Percentiles rank a stretch among this genome's conserved stretches.
These are phyloP conservation scores for Mycena epipterygia DNA, from an alignment of 768 basidiomycete genomes.

Conservation along the genomic window DNA sequence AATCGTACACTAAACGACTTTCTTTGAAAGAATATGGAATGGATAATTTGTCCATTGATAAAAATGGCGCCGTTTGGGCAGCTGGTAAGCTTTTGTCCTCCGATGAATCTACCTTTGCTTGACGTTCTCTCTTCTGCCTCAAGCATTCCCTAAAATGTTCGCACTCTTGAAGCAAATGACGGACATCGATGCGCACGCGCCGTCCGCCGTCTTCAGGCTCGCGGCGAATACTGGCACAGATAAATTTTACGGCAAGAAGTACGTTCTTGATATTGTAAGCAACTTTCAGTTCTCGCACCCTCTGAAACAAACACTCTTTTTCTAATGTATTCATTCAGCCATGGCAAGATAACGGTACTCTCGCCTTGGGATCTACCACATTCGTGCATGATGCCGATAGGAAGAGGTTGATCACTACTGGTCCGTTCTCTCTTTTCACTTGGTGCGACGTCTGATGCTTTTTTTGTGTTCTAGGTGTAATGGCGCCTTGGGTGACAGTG, in stretches of 20 bases:
- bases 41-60: conserved; percentile 21
- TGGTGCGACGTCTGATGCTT: conserved; percentile 12
- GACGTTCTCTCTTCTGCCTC: conserved; percentile 19
- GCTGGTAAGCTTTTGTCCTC: conserved; percentile 20
- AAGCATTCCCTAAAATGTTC: conserved; percentile 22
- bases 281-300: conserved; percentile 11
- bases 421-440: conserved; percentile 15
- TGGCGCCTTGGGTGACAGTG: conserved; percentile 20
- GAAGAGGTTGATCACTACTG: conserved; percentile 22
- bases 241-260: conserved; percentile 19
- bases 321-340: conserved; percentile 19
- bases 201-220: conserved; percentile 21
- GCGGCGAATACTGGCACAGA: conserved; percentile 12
- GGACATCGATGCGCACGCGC: conserved; percentile 18
- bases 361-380: conserved; percentile 21
- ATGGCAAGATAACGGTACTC: conserved; percentile 22
- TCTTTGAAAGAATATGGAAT: conserved; percentile 21
- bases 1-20: conserved; percentile 13
- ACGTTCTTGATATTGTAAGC: conserved; percentile 20
- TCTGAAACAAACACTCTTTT: conserved; percentile 14
- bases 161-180: conserved; percentile 16
- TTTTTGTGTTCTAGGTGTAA: conserved; percentile 18
- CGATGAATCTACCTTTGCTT: conserved; percentile 15
- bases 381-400: conserved; percentile 24
- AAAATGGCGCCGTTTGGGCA: conserved; percentile 22